Percentiles rank a stretch among this genome's conserved stretches.
phyloP scores from a whole-genome alignment of 108 stramenopile species.

The Pseudonitzschia delicatissima region DNA sequence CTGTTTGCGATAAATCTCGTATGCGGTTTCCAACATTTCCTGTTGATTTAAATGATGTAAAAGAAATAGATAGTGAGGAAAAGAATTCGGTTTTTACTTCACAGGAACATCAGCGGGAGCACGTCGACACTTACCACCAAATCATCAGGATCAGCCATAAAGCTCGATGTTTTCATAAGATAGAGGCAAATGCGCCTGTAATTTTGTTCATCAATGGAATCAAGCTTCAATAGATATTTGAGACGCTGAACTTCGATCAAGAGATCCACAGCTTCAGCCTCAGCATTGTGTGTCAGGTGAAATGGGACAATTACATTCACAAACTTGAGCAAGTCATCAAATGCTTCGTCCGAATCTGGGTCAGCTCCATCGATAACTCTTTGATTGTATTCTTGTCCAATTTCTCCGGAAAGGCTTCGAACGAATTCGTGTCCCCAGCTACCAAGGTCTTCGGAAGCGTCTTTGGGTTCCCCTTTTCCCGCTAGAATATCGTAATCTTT shows the following conservation, averaged over 20 bases:
- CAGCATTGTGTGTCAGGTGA: constrained; percentile 96
- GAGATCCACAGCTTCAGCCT: constrained; percentile 98
- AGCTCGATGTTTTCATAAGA: constrained; percentile 95
- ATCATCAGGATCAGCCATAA: constrained; percentile 92
- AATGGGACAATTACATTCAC: constrained; percentile 98
- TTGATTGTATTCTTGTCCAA: constrained; percentile 94
- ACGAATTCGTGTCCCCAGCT: constrained; percentile 99
- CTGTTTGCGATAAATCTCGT: constrained; percentile 85
- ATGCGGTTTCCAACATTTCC: constrained; percentile 91
- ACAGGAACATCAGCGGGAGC: not conserved
- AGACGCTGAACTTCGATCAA: constrained; percentile 94
- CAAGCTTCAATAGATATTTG: constrained; percentile 71
- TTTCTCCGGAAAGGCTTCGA: constrained; percentile 93
- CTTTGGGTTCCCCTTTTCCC: constrained; percentile 39
- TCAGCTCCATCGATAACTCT: constrained; percentile 71
- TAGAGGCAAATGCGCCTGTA: constrained; percentile 95
- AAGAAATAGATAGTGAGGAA: constrained; percentile 6
- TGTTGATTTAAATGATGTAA: too few relatives aligned
- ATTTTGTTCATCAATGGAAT: constrained; percentile 91
- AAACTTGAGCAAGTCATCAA: constrained; percentile 80
- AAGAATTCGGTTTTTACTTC: not conserved
- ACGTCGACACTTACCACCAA: constrained; percentile 48
- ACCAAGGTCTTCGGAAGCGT: constrained; percentile 76
- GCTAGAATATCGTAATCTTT: constrained; percentile 68
- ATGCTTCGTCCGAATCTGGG: constrained; percentile 71